These are phyloP conservation scores for Botrytis galanthina DNA, from an alignment of 2,329 filamentous ascomycete species.

Conservation along the genomic window DNA sequence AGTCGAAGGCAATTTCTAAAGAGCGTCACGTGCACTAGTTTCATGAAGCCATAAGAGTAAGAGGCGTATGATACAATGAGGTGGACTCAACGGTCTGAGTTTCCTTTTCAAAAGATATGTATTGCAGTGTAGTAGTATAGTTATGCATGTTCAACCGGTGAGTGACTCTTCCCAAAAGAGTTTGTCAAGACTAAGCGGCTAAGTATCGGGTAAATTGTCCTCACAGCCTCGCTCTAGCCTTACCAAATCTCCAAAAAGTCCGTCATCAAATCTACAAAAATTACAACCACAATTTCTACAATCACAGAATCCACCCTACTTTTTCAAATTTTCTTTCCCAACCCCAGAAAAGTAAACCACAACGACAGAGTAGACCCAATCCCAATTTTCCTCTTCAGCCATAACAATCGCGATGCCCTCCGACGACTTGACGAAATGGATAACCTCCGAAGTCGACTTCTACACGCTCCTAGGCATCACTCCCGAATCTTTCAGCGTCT, in stretches of 20 bases:
- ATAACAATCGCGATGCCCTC: constrained; percentile 33
- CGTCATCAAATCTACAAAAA: neutral
- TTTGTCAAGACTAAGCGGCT: neutral
- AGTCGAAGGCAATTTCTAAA: neutral
- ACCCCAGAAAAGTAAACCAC: neutral
- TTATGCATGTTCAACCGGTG: neutral
- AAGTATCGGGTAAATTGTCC: neutral
- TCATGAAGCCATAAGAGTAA: neutral
- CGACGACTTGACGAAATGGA: constrained; percentile 38
- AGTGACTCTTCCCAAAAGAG: neutral
- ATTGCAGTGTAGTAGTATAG: neutral
- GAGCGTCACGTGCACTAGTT: neutral
- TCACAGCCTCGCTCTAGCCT: neutral
- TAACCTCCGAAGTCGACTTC: constrained; percentile 38
- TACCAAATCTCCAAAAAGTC: neutral
- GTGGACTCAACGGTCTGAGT: neutral
- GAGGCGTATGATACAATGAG: neutral
- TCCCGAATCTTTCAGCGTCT: constrained; percentile 31
- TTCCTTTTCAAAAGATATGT: neutral
- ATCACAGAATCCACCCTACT: constrained; percentile 4
- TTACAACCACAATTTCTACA: neutral
- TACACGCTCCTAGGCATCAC: constrained; percentile 37
- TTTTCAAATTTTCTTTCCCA: neutral
- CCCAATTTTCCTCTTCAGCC: neutral
- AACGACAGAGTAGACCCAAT: neutral